A percentile compares a stretch with the other conserved stretches of the same genome.
phyloP scores from a whole-genome alignment of 352 stramenopile genomes.

The Phytophthora cactorum region DNA sequence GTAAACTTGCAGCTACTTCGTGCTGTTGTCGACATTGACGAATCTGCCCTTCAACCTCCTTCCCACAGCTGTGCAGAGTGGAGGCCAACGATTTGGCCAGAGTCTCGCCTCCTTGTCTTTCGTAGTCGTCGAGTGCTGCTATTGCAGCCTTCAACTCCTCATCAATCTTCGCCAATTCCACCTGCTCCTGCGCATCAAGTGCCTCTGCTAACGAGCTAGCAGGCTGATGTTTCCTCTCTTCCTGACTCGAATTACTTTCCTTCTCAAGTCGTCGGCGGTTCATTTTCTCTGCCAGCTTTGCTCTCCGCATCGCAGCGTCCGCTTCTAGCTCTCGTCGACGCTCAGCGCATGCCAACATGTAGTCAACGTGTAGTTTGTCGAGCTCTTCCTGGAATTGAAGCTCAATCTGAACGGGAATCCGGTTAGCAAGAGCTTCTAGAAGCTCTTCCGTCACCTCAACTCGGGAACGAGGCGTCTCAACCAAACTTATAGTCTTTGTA shows the following conservation, averaged over 20 bases:
- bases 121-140: constrained; percentile 12
- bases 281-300: constrained; percentile 30
- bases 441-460: constrained; percentile 21
- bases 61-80: constrained; percentile 20
- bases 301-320: constrained; percentile 30
- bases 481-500: background rate
- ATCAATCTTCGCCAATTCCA: constrained; percentile 15
- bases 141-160: constrained; percentile 17
- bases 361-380: constrained; percentile 34
- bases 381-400: constrained; percentile 24
- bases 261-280: constrained; percentile 24
- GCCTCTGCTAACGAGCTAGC: constrained; percentile 4
- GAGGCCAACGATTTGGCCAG: constrained; percentile 22
- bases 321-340: constrained; percentile 35
- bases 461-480: background rate
- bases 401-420: constrained; percentile 33
- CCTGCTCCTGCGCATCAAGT: constrained; percentile 22
- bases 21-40: constrained; percentile 28
- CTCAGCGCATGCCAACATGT: constrained; percentile 17
- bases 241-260: background rate
- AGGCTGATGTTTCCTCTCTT: background rate
- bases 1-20: constrained; percentile 22
- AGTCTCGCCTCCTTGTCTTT: constrained; percentile 8
- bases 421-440: constrained; percentile 28
- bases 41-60: constrained; percentile 24